Evolutionary conservation across 2,329 filamentous ascomycete species (phyloP).

Genomic region (Raffaelea arxii): DNA sequence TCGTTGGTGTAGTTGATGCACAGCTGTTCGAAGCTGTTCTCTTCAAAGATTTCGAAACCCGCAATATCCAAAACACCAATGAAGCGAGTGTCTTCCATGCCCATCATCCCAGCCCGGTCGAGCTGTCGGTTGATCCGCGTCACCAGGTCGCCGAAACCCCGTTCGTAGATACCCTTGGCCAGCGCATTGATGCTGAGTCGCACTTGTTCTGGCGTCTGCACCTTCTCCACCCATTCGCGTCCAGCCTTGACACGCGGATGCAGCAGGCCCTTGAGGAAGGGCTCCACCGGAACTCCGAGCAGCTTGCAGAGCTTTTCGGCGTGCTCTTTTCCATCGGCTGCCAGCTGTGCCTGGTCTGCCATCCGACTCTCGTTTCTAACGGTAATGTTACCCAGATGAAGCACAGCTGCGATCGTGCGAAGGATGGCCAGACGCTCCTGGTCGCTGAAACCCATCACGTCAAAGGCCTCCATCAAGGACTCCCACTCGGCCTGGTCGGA

Average conservation of each 20-base stretch:
- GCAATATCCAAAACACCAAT: slow-evolving; percentile 98
- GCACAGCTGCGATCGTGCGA: slow-evolving; percentile 77
- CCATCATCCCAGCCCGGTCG: slow-evolving; percentile 72
- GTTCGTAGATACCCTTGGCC: slow-evolving; percentile 95
- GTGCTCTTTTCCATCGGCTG: slow-evolving; percentile 63
- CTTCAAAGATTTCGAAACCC: slow-evolving; percentile 96
- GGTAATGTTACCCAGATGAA: slow-evolving; percentile 86
- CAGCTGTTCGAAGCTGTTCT: slow-evolving; percentile 96
- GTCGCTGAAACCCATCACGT: slow-evolving; percentile 85
- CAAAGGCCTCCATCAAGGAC: slow-evolving; percentile 79
- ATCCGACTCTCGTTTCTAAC: slow-evolving; percentile 86
- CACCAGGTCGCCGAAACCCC: slow-evolving; percentile 88
- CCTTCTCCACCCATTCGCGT: slow-evolving; percentile 96
- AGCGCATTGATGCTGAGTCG: slow-evolving; percentile 82
- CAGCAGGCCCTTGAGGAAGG: slow-evolving; percentile 78
- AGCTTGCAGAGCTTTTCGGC: slow-evolving; percentile 73
- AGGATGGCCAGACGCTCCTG: slow-evolving; percentile 77
- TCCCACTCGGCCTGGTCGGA: slow-evolving; percentile 91
- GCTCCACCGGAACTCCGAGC: slow-evolving; percentile 73
- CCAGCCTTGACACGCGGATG: slow-evolving; percentile 94
- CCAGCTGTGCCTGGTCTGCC: slow-evolving; percentile 79
- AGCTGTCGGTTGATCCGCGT: slow-evolving; percentile 84
- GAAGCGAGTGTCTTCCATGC: slow-evolving; percentile 82
- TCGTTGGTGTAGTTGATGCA: slow-evolving; percentile 99
- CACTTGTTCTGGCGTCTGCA: slow-evolving; percentile 94